Percentiles rank a stretch among this genome's conserved stretches.
Evolutionary conservation across 1,284 basidiomycete genomes (phyloP).

Genomic region (Pyrrhoderma noxium): DNA sequence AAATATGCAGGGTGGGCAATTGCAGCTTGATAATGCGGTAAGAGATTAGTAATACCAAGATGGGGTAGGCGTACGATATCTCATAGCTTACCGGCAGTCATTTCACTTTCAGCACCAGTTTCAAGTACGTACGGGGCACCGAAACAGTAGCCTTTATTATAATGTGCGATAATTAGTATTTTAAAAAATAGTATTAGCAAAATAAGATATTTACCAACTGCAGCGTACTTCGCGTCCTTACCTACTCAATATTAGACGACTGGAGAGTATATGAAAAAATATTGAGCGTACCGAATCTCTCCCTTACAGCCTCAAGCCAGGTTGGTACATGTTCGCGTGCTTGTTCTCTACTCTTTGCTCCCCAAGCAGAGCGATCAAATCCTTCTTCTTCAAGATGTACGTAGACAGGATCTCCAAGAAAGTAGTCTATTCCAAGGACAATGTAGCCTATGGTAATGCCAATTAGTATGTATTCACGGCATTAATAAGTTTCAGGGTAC

Average conservation of each 20-base stretch:
- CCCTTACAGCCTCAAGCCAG: constrained; percentile 43
- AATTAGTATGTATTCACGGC: background rate
- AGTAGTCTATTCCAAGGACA: constrained; percentile 49
- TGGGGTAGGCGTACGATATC: background rate
- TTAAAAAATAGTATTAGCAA: background rate
- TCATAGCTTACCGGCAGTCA: constrained; percentile 38
- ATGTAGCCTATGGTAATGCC: constrained; percentile 34
- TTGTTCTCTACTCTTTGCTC: constrained; percentile 27
- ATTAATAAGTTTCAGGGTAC: constrained; percentile 23
- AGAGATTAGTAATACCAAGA: background rate
- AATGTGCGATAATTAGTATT: background rate
- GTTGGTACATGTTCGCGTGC: constrained; percentile 34
- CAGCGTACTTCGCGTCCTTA: constrained; percentile 26
- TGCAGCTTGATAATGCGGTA: constrained; percentile 39
- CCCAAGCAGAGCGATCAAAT: constrained; percentile 38
- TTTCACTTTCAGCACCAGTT: constrained; percentile 33
- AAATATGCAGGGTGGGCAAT: constrained; percentile 51
- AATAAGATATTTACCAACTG: constrained; percentile 29
- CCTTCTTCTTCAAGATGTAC: constrained; percentile 31
- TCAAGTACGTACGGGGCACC: constrained; percentile 46
- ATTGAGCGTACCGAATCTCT: constrained; percentile 33
- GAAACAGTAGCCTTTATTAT: constrained; percentile 45
- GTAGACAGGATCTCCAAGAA: constrained; percentile 43
- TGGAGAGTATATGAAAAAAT: background rate
- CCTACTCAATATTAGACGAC: background rate